Evolutionary conservation across 2,329 filamentous ascomycete genomes (phyloP), one percentile per base, ranked within the genome.

Genomic region (Monosporascus sp.): DNA sequence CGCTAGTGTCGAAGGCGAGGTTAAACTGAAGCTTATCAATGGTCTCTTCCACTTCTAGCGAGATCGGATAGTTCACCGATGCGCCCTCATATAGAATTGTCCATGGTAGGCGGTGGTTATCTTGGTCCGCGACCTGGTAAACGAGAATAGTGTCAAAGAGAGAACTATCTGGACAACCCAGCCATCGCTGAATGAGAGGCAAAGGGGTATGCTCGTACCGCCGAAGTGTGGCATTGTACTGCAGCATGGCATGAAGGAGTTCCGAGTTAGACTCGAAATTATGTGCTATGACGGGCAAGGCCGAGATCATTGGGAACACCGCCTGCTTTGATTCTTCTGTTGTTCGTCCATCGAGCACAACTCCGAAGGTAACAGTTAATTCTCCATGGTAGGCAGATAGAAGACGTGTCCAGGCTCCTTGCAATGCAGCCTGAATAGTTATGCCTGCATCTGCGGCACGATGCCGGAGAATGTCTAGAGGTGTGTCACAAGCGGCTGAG

Each of bases 141-240:
- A 90, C 87, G 54, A 97, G 83, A 1, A 97, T 76, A 0, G 90
- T 93, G 64, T 97, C 91, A 60, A 97, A 96, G 0, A 94, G 75
- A 0, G 79, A 74, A 7, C 81, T 78, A 24, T 86, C 82, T 0
- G 85, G 74, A 54, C 82, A 77, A 0, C 85, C 85, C 18, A 89
- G 77, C 78, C 86, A 87, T 49, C 80, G 83, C 62, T 95, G 89
- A 9, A 96, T 86, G 31, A 83, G 81, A 3, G 79, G 76, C 7
- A 96, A 74, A 1, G 90, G 83, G 0, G 83, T 82, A 60, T 87
- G 86, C 57, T 94, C 89, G 62, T 90, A 76, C 54, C 83, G 84
- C 48, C 87, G 80, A 1, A 91, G 71, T 5, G 75, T 71, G 0
- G 80, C 77, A 62, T 88, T 92, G 48, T 81, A 81, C 0, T 74